Evolutionary conservation across 2,329 filamentous ascomycete species (phyloP), one percentile per base, ranked within the genome.

Genomic region (Pseudogymnoascus destructans): DNA sequence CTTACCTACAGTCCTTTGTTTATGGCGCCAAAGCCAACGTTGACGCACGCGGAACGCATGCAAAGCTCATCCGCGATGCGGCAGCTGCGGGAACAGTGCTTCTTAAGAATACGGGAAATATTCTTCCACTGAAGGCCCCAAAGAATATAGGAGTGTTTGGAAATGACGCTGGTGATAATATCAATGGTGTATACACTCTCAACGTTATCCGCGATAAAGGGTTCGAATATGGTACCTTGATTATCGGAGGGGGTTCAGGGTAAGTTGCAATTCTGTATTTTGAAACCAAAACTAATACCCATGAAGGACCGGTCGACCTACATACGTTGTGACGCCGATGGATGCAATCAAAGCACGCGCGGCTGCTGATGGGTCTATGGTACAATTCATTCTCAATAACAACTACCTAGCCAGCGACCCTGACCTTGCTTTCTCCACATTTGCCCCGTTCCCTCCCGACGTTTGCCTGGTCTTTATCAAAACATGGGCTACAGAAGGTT

Each of bases 11-110:
- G 17, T 27, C 35, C 11, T 40, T 56, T 40, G 13, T 56, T 13
- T 56, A 59, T 21, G 38, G 67, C 68, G 4, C 62, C 67, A 3
- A 62, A 19, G 9, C n/a, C 25, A 17, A 68, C 62, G 69, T 85
- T 58, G 73, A 85, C 60, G 79, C 79, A 2, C 78, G 81, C 62
- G 74, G 74, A 7, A 72, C 77, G 8, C 80, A 85, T 64, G 73
- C 75, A 32, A 70, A 71, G 57, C 67, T 80, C 3, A 81, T 77
- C 46, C 79, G 80, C 52, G 71, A 75, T 61, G 74, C 84, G 56
- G 83, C 78, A n/a, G 77, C 74, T 5, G 81, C 82, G 70, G 82
- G 77, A n/a, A 80, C 75, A 5, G 79, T 85, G 0, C 68, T 87
- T 19, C 73, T 87, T 21, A 86, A 87, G 71, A 82, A 82, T 58